Evolutionary conservation across 2,329 filamentous ascomycete genomes (phyloP).

Genomic region (Botrytis tulipae): DNA sequence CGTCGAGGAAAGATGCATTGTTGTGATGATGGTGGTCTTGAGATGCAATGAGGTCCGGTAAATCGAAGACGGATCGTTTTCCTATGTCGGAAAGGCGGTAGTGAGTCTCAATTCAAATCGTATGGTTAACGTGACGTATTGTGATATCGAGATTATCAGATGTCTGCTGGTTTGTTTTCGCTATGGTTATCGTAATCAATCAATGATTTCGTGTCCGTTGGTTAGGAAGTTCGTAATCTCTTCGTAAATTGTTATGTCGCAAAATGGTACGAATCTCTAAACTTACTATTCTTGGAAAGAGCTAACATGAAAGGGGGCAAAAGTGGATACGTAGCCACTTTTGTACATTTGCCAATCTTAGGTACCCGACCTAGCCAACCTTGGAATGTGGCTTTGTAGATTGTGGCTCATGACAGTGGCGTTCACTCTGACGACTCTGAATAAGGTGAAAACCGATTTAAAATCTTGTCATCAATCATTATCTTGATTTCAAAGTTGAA

Average conservation of each 20-base stretch:
- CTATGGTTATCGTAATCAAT: neutral
- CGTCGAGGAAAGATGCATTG: neutral
- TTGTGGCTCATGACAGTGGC: neutral
- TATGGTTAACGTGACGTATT: neutral
- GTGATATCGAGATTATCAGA: neutral
- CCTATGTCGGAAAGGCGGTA: neutral
- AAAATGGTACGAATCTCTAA: neutral
- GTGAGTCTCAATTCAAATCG: neutral
- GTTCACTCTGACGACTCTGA: neutral
- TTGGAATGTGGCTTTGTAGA: neutral
- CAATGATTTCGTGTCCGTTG: conserved; percentile 7
- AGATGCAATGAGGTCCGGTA: neutral
- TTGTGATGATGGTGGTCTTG: neutral
- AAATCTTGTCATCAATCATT: neutral
- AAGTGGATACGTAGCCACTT: conserved; percentile 2
- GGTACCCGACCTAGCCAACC: neutral
- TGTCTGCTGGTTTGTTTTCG: neutral
- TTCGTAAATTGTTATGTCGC: conserved; percentile 2
- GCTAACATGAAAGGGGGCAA: conserved; percentile 1
- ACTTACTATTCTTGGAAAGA: neutral
- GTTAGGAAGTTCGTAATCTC: conserved; percentile 1
- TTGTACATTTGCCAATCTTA: neutral
- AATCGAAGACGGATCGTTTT: neutral
- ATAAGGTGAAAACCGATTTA: accelerated
- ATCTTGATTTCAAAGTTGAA: neutral